phyloP scores from a whole-genome alignment of 2,329 filamentous ascomycete species.

The Davidsoniella virescens region DNA sequence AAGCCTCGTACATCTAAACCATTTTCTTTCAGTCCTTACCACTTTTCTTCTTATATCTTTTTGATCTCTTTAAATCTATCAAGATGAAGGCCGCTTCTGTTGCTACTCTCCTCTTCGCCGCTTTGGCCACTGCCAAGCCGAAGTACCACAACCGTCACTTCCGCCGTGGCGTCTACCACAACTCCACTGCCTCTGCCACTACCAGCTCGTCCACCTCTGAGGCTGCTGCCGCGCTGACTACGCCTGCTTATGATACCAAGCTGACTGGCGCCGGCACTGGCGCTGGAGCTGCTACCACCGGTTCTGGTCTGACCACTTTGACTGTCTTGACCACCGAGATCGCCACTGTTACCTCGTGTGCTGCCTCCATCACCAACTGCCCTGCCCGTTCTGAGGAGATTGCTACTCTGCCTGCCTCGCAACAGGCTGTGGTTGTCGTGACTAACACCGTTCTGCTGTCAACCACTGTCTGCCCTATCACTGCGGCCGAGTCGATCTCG shows the following conservation, averaged over 20 bases:
- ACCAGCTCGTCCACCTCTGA: neutral
- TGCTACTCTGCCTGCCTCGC: conserved; percentile 18
- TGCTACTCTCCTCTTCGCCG: conserved; percentile 11
- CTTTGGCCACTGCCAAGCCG: conserved; percentile 9
- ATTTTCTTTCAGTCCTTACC: no score
- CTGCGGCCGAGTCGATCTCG: conserved; percentile 22
- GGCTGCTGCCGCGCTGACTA: neutral
- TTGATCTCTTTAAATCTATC: neutral
- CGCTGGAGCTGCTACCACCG: conserved; percentile 13
- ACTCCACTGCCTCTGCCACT: neutral
- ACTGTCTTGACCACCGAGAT: conserved; percentile 38
- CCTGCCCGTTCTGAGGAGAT: conserved; percentile 21
- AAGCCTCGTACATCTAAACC: neutral
- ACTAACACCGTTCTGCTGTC: conserved; percentile 26
- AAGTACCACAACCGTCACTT: conserved; percentile 9
- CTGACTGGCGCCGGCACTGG: neutral
- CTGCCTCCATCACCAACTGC: conserved; percentile 41
- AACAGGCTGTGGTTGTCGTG: conserved; percentile 21
- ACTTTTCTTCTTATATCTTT: neutral
- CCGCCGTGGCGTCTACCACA: conserved; percentile 3
- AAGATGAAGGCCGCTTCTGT: conserved; percentile 11
- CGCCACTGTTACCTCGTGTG: conserved; percentile 42
- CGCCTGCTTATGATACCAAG: neutral
- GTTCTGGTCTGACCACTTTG: conserved; percentile 22
- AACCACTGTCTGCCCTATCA: conserved; percentile 30